Percentiles rank a stretch among this genome's conserved stretches.
Evolutionary conservation across 2,329 filamentous ascomycete species (phyloP).

Genomic region (Alternaria novae-zelandiae): DNA sequence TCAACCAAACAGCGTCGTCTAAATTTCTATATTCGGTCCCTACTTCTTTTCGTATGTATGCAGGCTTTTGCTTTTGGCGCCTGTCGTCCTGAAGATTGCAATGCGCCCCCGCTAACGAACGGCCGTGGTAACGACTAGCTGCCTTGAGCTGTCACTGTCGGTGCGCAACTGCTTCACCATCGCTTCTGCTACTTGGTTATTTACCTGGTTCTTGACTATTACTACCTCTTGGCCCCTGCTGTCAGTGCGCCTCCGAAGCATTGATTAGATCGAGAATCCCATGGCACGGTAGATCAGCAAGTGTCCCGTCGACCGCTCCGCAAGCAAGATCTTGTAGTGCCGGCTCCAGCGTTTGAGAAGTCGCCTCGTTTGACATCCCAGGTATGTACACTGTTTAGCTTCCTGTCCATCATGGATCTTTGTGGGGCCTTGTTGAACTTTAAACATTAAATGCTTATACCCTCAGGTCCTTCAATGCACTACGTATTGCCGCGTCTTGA

Average conservation of each 20-base stretch:
- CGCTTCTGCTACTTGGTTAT: slow-evolving; percentile 19
- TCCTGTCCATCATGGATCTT: slow-evolving; percentile 18
- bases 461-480: slow-evolving; percentile 39
- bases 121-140: slow-evolving; percentile 31
- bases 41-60: slow-evolving; percentile 38
- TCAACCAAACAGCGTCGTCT: slow-evolving; percentile 42
- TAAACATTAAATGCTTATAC: slow-evolving; percentile 39
- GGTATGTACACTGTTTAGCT: slow-evolving; percentile 37
- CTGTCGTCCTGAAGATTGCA: slow-evolving; percentile 33
- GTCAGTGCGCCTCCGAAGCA: slow-evolving; percentile 35
- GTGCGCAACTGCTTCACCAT: slow-evolving; percentile 36
- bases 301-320: slow-evolving; percentile 41
- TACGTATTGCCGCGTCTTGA: slow-evolving; percentile 28
- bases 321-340: slow-evolving; percentile 41
- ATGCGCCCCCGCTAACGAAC: slow-evolving; percentile 28
- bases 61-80: slow-evolving; percentile 41
- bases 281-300: slow-evolving; percentile 44
- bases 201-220: slow-evolving; percentile 28
- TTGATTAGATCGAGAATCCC: slow-evolving; percentile 37
- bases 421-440: slow-evolving; percentile 30
- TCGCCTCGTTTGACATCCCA: slow-evolving; percentile 33
- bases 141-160: slow-evolving; percentile 31
- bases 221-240: slow-evolving; percentile 34
- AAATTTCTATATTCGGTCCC: slow-evolving; percentile 41
- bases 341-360: slow-evolving; percentile 46